Conservation (phyloP, 352 stramenopile species). For the Discostella stelligera region DNA sequence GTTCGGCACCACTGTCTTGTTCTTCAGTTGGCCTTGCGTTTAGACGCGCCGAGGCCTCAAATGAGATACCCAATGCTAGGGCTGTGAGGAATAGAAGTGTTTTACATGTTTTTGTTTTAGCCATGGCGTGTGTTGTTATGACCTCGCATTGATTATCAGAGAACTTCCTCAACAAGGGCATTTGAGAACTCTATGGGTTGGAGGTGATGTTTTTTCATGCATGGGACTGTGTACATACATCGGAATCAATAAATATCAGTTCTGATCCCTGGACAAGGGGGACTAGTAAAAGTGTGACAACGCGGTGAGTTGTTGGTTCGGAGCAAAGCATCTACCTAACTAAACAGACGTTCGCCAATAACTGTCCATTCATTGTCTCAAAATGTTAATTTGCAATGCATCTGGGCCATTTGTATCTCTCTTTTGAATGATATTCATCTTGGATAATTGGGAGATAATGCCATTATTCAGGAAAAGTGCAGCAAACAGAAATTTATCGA, state of each 20-base stretch:
- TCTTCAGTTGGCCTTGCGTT: not conserved
- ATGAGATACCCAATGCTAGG: not conserved
- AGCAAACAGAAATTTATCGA: conserved; percentile 40
- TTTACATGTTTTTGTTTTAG: not conserved
- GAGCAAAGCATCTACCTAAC: too few relatives aligned
- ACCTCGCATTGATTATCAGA: not conserved
- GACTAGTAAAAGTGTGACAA: too few relatives aligned
- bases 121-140: not conserved
- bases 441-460: conserved; percentile 18
- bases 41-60: not conserved
- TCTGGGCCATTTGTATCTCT: conserved; percentile 9
- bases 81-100: not conserved
- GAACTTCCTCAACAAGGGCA: not conserved
- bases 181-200: not conserved
- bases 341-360: not conserved
- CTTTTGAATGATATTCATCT: conserved; percentile 28
- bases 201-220: too few relatives aligned
- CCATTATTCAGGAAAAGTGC: conserved; percentile 40
- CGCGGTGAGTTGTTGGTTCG: too few relatives aligned
- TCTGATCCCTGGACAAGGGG: too few relatives aligned
- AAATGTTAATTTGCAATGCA: not conserved
- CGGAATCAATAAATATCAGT: too few relatives aligned
- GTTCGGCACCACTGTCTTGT: not conserved
- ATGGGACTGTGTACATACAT: too few relatives aligned
- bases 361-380: not conserved